A percentile compares a stretch with the other conserved stretches of the same genome.
Conservation (phyloP, 2,329 filamentous ascomycete species). For the Rosellinia necatrix region DNA sequence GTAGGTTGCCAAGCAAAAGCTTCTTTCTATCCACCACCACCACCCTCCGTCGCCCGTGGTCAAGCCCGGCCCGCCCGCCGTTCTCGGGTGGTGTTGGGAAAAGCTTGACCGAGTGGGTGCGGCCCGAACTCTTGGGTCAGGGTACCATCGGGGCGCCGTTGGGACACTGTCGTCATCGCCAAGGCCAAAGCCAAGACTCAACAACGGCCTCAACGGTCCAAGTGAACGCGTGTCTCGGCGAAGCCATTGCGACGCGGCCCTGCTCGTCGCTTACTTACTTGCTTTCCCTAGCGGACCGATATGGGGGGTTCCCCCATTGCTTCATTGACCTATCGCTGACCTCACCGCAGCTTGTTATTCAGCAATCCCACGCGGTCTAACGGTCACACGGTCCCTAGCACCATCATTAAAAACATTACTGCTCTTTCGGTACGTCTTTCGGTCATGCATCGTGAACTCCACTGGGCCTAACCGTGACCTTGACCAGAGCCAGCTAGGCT, state of each 20-base stretch:
- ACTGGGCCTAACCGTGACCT: constrained; percentile 15
- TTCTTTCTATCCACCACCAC: constrained; percentile 32
- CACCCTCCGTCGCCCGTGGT: constrained; percentile 22
- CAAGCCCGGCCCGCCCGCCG: constrained; percentile 21
- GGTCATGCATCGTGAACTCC: constrained; percentile 27
- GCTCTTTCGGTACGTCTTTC: constrained; percentile 55
- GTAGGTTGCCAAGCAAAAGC: constrained; percentile 42
- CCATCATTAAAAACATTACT: constrained; percentile 61
- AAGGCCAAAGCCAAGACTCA: constrained; percentile 5
- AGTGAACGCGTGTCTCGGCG: background rate
- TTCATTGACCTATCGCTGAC: constrained; percentile 23
- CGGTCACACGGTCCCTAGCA: constrained; percentile 55
- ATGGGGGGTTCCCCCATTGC: no score
- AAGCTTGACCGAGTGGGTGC: constrained; percentile 18
- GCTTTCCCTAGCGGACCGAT: no score
- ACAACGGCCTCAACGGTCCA: background rate
- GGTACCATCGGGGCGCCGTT: background rate
- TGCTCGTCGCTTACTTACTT: background rate
- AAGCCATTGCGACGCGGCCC: background rate
- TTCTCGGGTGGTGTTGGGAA: constrained; percentile 12
- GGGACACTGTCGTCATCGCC: constrained; percentile 19
- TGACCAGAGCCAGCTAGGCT: constrained; percentile 51
- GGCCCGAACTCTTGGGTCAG: constrained; percentile 7
- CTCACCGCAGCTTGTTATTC: constrained; percentile 56
- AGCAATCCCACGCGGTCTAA: constrained; percentile 62